phyloP scores from a whole-genome alignment of 2,329 filamentous ascomycete genomes.

The Cladobotryum mycophilum region DNA sequence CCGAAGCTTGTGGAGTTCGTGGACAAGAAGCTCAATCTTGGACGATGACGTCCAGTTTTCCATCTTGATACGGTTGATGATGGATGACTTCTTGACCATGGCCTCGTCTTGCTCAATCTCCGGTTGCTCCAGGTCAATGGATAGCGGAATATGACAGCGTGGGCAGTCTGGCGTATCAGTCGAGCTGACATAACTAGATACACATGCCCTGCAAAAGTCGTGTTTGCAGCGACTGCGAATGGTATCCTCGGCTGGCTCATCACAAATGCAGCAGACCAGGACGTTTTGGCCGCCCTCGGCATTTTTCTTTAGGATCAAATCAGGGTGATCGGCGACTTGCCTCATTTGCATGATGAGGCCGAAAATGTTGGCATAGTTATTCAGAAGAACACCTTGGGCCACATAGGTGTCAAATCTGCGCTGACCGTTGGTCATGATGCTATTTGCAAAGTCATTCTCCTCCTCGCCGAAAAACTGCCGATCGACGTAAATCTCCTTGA shows the following conservation, averaged over 20 bases:
- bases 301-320: slow-evolving; percentile 86
- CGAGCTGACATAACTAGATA: slow-evolving; percentile 58
- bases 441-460: slow-evolving; percentile 90
- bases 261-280: slow-evolving; percentile 88
- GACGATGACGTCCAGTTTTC: slow-evolving; percentile 97
- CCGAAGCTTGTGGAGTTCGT: slow-evolving; percentile 85
- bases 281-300: slow-evolving; percentile 82
- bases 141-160: slow-evolving; percentile 80
- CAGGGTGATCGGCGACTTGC: slow-evolving; percentile 93
- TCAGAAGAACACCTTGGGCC: slow-evolving; percentile 83
- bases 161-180: slow-evolving; percentile 78
- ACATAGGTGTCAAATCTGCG: slow-evolving; percentile 96
- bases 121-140: slow-evolving; percentile 90
- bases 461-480: slow-evolving; percentile 96
- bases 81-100: slow-evolving; percentile 86
- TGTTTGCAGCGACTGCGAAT: slow-evolving; percentile 89
- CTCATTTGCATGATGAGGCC: slow-evolving; percentile 99
- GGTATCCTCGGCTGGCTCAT: slow-evolving; percentile 91
- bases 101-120: slow-evolving; percentile 90
- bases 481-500: slow-evolving; percentile 87
- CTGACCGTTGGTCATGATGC: slow-evolving; percentile 87
- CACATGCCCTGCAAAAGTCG: slow-evolving; percentile 50
- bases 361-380: slow-evolving; percentile 99
- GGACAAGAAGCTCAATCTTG: slow-evolving; percentile 94
- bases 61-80: slow-evolving; percentile 98